A percentile compares a stretch with the other conserved stretches of the same genome.
Evolutionary conservation across 2,329 filamentous ascomycete species (phyloP).

Genomic region (Microdochium nivale): DNA sequence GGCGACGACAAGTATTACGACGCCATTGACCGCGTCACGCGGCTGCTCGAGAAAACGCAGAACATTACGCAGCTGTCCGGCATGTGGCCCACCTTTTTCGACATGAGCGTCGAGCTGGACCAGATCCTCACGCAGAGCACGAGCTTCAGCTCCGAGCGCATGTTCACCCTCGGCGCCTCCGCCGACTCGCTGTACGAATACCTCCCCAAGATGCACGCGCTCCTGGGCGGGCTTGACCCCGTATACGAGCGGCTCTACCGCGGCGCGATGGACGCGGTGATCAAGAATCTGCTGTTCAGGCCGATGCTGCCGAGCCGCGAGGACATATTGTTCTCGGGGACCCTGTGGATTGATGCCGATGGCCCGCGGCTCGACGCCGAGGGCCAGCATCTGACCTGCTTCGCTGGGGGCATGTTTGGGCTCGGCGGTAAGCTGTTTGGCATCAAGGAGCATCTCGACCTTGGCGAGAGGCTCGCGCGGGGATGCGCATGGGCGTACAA

Average conservation of each 20-base stretch:
- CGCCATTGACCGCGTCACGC: constrained; percentile 64
- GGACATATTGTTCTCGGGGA: constrained; percentile 57
- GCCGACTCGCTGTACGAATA: constrained; percentile 53
- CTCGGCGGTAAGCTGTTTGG: constrained; percentile 36
- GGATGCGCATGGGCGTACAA: constrained; percentile 53
- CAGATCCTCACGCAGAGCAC: neutral
- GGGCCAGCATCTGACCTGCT: constrained; percentile 35
- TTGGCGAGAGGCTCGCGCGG: constrained; percentile 37
- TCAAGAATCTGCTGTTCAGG: constrained; percentile 57
- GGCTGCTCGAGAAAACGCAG: constrained; percentile 61
- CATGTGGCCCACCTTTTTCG: constrained; percentile 62
- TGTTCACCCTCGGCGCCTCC: constrained; percentile 44
- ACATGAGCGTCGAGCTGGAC: constrained; percentile 39
- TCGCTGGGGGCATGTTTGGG: constrained; percentile 38
- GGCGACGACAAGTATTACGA: constrained; percentile 64
- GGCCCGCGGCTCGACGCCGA: constrained; percentile 19
- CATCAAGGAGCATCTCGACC: constrained; percentile 33
- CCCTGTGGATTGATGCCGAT: constrained; percentile 16
- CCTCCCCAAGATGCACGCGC: constrained; percentile 51
- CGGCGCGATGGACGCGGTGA: constrained; percentile 47
- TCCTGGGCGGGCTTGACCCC: constrained; percentile 54
- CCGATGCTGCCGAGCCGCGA: constrained; percentile 54
- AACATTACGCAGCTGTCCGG: constrained; percentile 61
- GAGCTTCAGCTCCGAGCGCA: constrained; percentile 12
- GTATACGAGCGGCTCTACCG: constrained; percentile 59